Evolutionary conservation across 176 grass and related monocot species (phyloP), one percentile per base, ranked within the genome.

Genomic region (Oryza longistaminata): DNA sequence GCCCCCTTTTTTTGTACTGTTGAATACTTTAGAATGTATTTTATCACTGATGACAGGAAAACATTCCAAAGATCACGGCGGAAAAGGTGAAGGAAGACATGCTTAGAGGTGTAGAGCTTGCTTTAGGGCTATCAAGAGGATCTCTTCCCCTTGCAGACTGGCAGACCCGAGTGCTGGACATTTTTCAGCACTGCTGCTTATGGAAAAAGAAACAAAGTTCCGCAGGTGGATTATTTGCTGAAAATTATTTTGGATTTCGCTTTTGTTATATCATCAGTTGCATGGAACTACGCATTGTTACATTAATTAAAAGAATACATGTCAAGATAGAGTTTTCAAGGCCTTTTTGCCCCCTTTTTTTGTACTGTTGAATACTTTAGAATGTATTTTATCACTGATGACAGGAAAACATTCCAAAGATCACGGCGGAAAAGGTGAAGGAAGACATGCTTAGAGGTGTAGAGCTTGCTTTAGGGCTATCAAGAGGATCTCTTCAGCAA

Each of bases 1-100:
- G 29, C 46, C 10, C 14, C 64, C 12, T 3, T 4, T 19, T 55
- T 55, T 81, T 85, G 78, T 22, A 3, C 55, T 3, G 13, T 75
- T 64, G 61, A 83, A 21, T 43, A 79, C 37, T 55, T 43, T 81
- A 39, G 16, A 52, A 89, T 67, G 13, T 15, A 22, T 65, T 80
- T 19, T 35, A 53, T 26, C 37, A 35, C 88, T 50, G 7, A 71
- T 85, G 49, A 73, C 80, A 98, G 93, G 96, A 98, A 88, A 95
- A 93, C 77, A 92, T 95, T 43, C 95, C 96, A 6, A 98, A 85
- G 61, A 80, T 90, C 34, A 95, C 91, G 25, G 89, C 92, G 64
- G 93, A 93, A 76, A 98, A 90, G 77, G 93, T 95, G n/a, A 89
- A 95, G 80, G 60, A 88, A 88, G 96, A 95, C n/a, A 92, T 98